Evolutionary conservation across 106 monocot species (phyloP), one percentile per base, ranked within the genome.

Genomic region (Acanthochlamys bracteata): DNA sequence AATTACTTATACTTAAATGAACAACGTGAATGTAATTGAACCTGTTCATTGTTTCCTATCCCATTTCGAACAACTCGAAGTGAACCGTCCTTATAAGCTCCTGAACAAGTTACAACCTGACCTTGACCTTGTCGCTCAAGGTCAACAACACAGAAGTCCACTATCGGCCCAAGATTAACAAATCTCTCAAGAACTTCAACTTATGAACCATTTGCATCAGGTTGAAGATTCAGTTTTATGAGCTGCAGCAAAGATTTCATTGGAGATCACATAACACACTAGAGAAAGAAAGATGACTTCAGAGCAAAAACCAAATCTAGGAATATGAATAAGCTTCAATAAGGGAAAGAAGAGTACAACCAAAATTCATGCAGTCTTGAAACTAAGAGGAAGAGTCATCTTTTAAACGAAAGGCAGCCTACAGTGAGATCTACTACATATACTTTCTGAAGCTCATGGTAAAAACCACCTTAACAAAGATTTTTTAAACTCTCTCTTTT

Each of bases 101-200:
- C 96, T 58, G 96, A 98, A 62, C 96, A 98, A 24, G 91, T 98
- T 11, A 98, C 96, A 42, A 98, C 96, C 66, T 98, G 96, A 65
- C 96, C 96, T 47, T 98, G 96, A 25, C 96, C 96, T 79, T 98
- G 96, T 60, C 91, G 84, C 63, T 98, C 96, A 71, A 98, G 90
- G 52, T 98, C 96, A 60, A 98, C 96, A 53, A 98, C 91, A 75
- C 96, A 98, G 57, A 98, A 98, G 64, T 98, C 96, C 20, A 88
- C 88, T 67, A 98, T 98, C 20, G 96, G 96, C 16, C 96, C 96
- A 67, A 98, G 85, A 78, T 98, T 98, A 45, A 91, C 85, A 73
- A 91, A 98, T 63, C 76, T 84, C 68, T 98, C 96, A 69, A 91
- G 84, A 59, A 88, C 83, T 80, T 98, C 96, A 33, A 92, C 91